Evolutionary conservation across 108 stramenopile species (phyloP), one percentile per base, ranked within the genome.

Genomic region (Cylindrotheca closterium): DNA sequence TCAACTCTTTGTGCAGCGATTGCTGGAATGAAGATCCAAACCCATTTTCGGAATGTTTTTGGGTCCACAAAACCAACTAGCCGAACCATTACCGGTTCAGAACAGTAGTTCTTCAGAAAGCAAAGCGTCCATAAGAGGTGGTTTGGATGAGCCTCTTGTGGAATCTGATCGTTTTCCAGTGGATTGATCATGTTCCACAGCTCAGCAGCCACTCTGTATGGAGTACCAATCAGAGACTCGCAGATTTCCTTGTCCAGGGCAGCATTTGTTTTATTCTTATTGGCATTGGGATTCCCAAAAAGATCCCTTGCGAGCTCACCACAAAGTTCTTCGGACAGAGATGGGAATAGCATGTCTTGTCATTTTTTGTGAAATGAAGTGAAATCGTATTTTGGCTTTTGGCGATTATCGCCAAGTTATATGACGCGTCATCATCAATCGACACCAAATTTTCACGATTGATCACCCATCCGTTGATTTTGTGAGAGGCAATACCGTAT

Each of bases 141-240:
- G 3, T 28, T 23, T 4, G 26, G 25, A 7, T 30, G 55, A 12
- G 55, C 24, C 27, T 7, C 4, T 26, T 55, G 24, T 30, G 26
- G 28, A 28, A 55, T 28, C n/a, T n/a, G n/a, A n/a, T n/a, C n/a
- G 7, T 22, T 55, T 22, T 27, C 28, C 27, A 27, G 5, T 17
- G 55, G 55, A 23, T 29, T 28, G 55, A 55, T 55, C 23, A 55
- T 4, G 28, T 55, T 55, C 55, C 55, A 55, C 25, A 55, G 4
- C 28, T 55, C 55, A 3, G 25, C 22, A 27, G 8, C 24, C 3
- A 55, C 28, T 8, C 4, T 4, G 28, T 55, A 55, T 2, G 55
- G 5, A 5, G 55, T 55, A 28, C 55, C 55, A 55, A 55, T 25
- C 4, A 55, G 27, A 4, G 55, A 55, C 7, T 29, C 26, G 17